Evolutionary conservation across 2,329 filamentous ascomycete genomes (phyloP).

Genomic region (Colletotrichum chrysophilum): DNA sequence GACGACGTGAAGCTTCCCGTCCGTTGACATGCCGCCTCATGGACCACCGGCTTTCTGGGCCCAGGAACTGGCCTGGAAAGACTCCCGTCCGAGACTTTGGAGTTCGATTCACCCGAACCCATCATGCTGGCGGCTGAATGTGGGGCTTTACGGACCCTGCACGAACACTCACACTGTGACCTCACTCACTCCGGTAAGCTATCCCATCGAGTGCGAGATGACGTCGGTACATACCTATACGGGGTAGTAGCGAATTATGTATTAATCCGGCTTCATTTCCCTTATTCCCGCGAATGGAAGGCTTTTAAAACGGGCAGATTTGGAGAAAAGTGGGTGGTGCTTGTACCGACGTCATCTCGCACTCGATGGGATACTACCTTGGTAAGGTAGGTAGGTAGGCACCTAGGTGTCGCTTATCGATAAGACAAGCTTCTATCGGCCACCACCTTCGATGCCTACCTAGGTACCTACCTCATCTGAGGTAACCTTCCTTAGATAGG

Average conservation of each 20-base stretch:
- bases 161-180: background rate
- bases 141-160: background rate
- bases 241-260: no score
- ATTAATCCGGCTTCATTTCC: no score
- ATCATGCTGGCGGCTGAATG: background rate
- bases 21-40: constrained; percentile 1
- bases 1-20: background rate
- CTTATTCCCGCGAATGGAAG: no score
- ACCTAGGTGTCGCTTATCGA: background rate
- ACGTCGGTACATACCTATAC: no score
- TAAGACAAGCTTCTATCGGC: background rate
- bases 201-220: no score
- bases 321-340: no score
- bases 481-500: background rate
- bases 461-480: background rate
- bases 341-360: no score
- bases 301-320: no score
- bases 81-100: background rate
- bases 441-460: background rate
- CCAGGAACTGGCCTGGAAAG: background rate
- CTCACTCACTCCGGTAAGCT: background rate
- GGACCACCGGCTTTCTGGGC: background rate
- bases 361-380: background rate
- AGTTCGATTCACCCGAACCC: background rate
- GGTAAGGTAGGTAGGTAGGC: no score